Evolutionary conservation across 140 eudicot species (phyloP).

Genomic region (Erigeron philadelphicus): DNA sequence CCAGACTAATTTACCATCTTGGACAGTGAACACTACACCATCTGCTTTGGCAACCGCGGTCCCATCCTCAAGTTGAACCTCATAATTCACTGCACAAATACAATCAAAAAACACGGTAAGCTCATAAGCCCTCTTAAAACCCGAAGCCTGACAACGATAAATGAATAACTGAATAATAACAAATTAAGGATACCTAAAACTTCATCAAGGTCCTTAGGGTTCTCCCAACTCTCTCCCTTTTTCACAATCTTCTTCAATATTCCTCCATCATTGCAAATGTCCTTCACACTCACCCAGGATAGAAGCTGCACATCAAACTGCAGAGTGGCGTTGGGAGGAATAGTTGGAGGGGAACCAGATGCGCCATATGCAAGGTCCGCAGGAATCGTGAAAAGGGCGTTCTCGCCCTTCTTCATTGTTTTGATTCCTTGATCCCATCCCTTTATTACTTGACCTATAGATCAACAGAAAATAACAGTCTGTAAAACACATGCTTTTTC

Average conservation of each 20-base stretch:
- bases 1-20: constrained; percentile 42
- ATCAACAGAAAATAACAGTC: background rate
- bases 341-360: constrained; percentile 80
- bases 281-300: constrained; percentile 81
- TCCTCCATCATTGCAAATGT: constrained; percentile 96
- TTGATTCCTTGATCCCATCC: constrained; percentile 83
- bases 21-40: constrained; percentile 70
- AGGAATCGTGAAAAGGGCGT: constrained; percentile 65
- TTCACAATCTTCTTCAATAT: constrained; percentile 65
- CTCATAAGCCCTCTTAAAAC: background rate
- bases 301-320: constrained; percentile 85
- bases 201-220: constrained; percentile 88
- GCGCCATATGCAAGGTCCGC: constrained; percentile 66
- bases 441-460: constrained; percentile 67
- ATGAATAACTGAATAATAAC: background rate
- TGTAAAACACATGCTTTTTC: background rate
- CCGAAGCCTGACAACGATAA: too few species aligned
- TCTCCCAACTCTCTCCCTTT: constrained; percentile 94
- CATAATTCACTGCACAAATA: constrained; percentile 62
- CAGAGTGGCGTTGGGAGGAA: constrained; percentile 82
- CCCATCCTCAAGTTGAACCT: constrained; percentile 71
- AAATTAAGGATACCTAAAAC: constrained; percentile 49
- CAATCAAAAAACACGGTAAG: background rate
- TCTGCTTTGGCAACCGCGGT: constrained; percentile 60
- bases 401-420: constrained; percentile 78